phyloP scores from a whole-genome alignment of 192 early-diverging fungal genomes.

The Podila clonocystis region DNA sequence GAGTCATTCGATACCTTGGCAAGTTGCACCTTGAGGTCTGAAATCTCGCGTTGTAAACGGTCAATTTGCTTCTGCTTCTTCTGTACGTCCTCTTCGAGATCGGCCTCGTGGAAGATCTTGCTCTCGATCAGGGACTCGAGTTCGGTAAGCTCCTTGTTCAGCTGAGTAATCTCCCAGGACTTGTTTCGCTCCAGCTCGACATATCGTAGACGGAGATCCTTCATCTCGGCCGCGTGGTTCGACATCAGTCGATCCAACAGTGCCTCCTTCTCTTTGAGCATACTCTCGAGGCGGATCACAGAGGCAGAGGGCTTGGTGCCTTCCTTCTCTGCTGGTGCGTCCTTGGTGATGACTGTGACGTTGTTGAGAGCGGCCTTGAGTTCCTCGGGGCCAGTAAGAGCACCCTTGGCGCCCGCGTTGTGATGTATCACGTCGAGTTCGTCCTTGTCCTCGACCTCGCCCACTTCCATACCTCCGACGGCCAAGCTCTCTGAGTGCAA shows the following conservation, averaged over 20 bases:
- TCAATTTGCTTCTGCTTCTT: slow-evolving; percentile 54
- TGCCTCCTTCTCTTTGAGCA: slow-evolving; percentile 55
- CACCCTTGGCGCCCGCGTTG: slow-evolving; percentile 35
- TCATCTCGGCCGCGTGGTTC: slow-evolving; percentile 62
- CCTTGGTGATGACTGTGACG: slow-evolving; percentile 34
- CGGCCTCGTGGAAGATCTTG: slow-evolving; percentile 78
- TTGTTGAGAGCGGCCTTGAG: slow-evolving; percentile 48
- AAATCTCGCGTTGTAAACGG: slow-evolving; percentile 57
- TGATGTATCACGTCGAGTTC: slow-evolving; percentile 13
- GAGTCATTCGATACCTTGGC: slow-evolving; percentile 11
- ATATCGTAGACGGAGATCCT: slow-evolving; percentile 58
- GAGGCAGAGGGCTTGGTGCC: slow-evolving; percentile 36
- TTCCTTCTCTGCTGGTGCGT: slow-evolving; percentile 16
- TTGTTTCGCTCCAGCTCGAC: slow-evolving; percentile 68
- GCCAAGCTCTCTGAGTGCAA: slow-evolving; percentile 65
- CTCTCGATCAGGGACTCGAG: slow-evolving; percentile 77
- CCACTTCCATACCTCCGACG: slow-evolving; percentile 13
- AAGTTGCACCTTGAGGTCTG: slow-evolving; percentile 62
- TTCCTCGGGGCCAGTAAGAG: slow-evolving; percentile 55
- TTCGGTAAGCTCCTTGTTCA: slow-evolving; percentile 73
- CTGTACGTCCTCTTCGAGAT: slow-evolving; percentile 69
- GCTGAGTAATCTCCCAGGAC: slow-evolving; percentile 62
- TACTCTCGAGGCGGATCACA: slow-evolving; percentile 40
- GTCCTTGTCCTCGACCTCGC: slow-evolving; percentile 18
- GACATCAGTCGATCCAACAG: slow-evolving; percentile 56